phyloP scores from a whole-genome alignment of 148 eudicot genomes.

The Limonium bicolor region DNA sequence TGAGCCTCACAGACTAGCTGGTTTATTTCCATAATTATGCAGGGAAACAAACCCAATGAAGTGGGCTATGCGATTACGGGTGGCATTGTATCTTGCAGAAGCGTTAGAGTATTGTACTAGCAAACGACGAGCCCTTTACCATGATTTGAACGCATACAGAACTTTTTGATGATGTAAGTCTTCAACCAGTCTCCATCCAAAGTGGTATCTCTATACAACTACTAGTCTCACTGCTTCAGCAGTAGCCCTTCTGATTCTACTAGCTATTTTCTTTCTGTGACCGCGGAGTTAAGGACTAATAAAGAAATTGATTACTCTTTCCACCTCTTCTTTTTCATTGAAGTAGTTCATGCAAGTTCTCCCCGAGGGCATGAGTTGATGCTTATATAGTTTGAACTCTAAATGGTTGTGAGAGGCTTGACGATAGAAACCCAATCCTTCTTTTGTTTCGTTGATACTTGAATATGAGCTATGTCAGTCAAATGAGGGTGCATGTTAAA shows the following conservation, averaged over 20 bases:
- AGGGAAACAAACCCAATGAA: conserved; percentile 93
- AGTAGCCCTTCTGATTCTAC: not conserved
- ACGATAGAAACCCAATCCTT: no score
- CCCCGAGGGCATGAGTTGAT: not conserved
- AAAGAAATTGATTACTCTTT: not conserved
- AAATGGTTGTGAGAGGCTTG: no score
- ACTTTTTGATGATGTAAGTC: conserved; percentile 79
- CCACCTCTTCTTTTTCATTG: not conserved
- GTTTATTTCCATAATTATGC: conserved; percentile 11
- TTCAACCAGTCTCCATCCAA: not conserved
- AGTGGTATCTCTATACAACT: not conserved
- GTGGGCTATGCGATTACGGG: conserved; percentile 96
- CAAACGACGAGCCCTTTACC: conserved; percentile 84
- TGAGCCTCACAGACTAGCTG: not conserved
- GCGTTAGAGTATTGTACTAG: conserved; percentile 89
- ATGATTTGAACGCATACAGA: conserved; percentile 96
- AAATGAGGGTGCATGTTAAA: not conserved
- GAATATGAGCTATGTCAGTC: no score
- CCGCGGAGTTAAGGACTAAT: not conserved
- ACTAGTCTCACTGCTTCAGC: not conserved
- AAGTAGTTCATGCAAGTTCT: not conserved
- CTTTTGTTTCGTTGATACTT: no score
- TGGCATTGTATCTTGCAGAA: conserved; percentile 79
- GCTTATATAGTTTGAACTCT: no score
- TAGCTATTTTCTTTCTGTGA: not conserved